Evolutionary conservation across 495 filamentous ascomycete genomes (phyloP), one percentile per base, ranked within the genome.

Genomic region (Hypoxylon lenormandii): DNA sequence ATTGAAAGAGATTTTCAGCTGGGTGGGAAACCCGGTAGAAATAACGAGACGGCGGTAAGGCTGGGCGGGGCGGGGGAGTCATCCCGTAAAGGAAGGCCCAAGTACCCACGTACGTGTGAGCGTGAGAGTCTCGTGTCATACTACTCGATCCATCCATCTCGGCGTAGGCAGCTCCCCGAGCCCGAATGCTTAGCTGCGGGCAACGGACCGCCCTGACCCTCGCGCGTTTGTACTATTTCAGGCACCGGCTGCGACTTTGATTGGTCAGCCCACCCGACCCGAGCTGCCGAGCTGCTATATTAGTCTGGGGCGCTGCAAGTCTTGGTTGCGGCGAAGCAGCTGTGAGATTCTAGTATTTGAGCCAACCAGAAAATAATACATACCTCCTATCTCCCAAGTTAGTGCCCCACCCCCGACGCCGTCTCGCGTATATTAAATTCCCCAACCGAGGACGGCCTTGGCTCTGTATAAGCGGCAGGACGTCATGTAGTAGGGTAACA

Each of bases 11-110:
- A 16, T 48, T 55, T 43, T 37, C 18, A 37, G 23, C 13, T 33
- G 16, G 11, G 18, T 38, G 18, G 30, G 54, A 50, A 43, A 49
- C 22, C 38, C 36, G 38, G 22, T 53, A 19, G 10, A 10, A 36
- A 47, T n/a, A 42, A 36, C 15, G n/a, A 46, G 37, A 51, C 21
- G 10, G 22, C 28, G 54, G 57, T 66, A 63, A 58, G 68, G 62
- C 68, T 66, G 57, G 63, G 68, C 61, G 57, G 67, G 67, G 67
- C 38, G 37, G 13, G 40, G 38, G 54, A 30, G n/a, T n/a, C n/a
- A n/a, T n/a, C n/a, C 16, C 3, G 8, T 16, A 37, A 37, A 38
- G 36, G 48, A 30, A 21, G 40, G 19, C 28, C 30, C 2, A 26
- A 16, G 22, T 26, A 36, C 45, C 7, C 5, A 48, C 13, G 11